Evolutionary conservation across 805 yeast species (phyloP), one percentile per base, ranked within the genome.

Genomic region (Candida chilensis): DNA sequence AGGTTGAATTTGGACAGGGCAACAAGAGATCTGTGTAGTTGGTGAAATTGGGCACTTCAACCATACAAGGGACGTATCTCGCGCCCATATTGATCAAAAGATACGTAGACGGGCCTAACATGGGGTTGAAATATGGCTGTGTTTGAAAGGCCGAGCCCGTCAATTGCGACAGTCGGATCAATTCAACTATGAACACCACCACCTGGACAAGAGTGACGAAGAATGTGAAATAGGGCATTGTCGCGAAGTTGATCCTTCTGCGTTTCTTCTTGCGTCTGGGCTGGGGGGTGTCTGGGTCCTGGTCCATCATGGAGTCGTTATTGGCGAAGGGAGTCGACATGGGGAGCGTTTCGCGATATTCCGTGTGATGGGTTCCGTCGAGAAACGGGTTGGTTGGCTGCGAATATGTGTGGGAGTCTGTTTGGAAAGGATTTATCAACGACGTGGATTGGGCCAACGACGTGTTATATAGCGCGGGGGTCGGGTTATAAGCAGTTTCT

Each of bases 61-160:
- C 70, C 85, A 80, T 77, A 45, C 88, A 80, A 0, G 87, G 85
- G 2, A 70, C 64, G 47, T 76, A 80, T 18, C 87, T 49, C 3
- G 85, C 78, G 2, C 88, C 88, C 68, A 76, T 67, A 40, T 74
- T 70, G 33, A 80, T 77, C 44, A 74, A 64, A 1, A 78, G 57
- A 41, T 77, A 77, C 0, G 78, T 54, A 3, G 85, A 77, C 9
- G 88, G 88, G 1, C 88, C 88, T 17, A 80, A 47, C 87, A 80
- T 79, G 5, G 87, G 88, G 46, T 80, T 80, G 57, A 80, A 76
- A 36, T 73, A 69, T 4, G 88, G 88, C 40, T 75, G 50, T 1
- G 83, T 74, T 45, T 75, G 84, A 36, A 80, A 66, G 3, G 79
- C 73, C 11, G 70, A 62, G 2, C 84, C 83, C 0, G 87, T 79